phyloP scores from a whole-genome alignment of 768 basidiomycete genomes.

The Kwoniella pini region DNA sequence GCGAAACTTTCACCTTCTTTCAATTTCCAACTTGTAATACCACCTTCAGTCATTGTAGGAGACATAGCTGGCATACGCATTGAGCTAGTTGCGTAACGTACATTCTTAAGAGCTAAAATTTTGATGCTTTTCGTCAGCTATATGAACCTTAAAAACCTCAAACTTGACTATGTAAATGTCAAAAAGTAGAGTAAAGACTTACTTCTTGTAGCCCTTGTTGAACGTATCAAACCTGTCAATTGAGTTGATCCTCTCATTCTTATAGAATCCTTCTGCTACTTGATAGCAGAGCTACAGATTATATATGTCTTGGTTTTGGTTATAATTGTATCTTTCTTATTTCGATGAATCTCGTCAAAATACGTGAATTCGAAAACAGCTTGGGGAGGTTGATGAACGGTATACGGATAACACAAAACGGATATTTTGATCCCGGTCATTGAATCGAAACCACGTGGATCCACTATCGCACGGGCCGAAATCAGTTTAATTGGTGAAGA shows the following conservation, averaged over 20 bases:
- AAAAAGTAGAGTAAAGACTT: no score
- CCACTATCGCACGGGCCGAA: no score
- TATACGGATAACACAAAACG: no score
- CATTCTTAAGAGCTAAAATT: slow-evolving; percentile 1
- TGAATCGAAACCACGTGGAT: no score
- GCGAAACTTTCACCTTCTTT: slow-evolving; percentile 75
- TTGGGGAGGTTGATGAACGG: no score
- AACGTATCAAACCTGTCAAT: slow-evolving; percentile 1
- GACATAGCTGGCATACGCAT: slow-evolving; percentile 96
- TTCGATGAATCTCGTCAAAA: background rate
- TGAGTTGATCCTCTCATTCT: slow-evolving; percentile 6
- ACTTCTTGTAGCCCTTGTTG: background rate
- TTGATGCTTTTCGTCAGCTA: background rate
- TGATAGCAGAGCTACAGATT: no score
- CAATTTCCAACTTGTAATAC: slow-evolving; percentile 87
- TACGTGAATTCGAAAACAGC: no score
- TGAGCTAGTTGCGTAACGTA: slow-evolving; percentile 64
- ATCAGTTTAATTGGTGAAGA: no score
- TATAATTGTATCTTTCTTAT: no score
- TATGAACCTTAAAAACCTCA: background rate
- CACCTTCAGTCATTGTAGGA: slow-evolving; percentile 94
- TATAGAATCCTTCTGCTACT: no score
- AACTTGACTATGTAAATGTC: no score
- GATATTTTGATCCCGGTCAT: no score
- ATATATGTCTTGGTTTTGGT: background rate